These are phyloP conservation scores for Aspergillus coremiiformis DNA, from an alignment of 495 filamentous ascomycete genomes.

Conservation along the genomic window DNA sequence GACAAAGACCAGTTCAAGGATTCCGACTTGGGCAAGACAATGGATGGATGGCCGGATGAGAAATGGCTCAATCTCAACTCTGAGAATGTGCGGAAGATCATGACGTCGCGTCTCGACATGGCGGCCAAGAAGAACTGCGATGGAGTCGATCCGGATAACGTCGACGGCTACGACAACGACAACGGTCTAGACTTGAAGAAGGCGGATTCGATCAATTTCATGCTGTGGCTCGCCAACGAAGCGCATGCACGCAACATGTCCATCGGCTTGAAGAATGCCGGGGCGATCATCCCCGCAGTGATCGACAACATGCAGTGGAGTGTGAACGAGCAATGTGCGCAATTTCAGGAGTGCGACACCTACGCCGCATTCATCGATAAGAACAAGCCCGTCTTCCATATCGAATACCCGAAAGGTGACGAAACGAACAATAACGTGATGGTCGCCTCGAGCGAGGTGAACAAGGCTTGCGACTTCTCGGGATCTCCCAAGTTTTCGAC, in stretches of 20 bases:
- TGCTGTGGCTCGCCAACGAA: constrained; percentile 50
- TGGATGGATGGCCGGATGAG: constrained; percentile 61
- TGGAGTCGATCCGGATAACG: constrained; percentile 65
- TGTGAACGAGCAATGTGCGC: constrained; percentile 67
- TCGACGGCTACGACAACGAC: constrained; percentile 55
- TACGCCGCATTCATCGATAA: constrained; percentile 50
- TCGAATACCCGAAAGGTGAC: constrained; percentile 55
- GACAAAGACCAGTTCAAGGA: constrained; percentile 47
- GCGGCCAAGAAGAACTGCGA: constrained; percentile 57
- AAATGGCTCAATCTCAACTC: constrained; percentile 56
- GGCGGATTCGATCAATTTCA: constrained; percentile 47
- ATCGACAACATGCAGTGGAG: constrained; percentile 54
- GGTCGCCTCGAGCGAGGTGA: constrained; percentile 22
- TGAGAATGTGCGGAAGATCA: constrained; percentile 51
- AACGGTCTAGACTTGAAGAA: constrained; percentile 51
- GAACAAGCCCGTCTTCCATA: constrained; percentile 65
- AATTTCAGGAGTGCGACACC: constrained; percentile 49
- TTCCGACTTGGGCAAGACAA: constrained; percentile 43
- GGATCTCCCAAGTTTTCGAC: constrained; percentile 49
- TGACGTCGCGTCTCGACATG: constrained; percentile 49
- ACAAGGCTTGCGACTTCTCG: constrained; percentile 29
- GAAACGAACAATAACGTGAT: constrained; percentile 31
- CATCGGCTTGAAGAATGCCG: constrained; percentile 61
- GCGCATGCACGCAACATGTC: constrained; percentile 43
- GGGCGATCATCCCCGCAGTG: constrained; percentile 49